A percentile compares a stretch with the other conserved stretches of the same genome.
These are phyloP conservation scores for Solanum pimpinellifolium DNA, from an alignment of 257 asterid species.

Conservation along the genomic window DNA sequence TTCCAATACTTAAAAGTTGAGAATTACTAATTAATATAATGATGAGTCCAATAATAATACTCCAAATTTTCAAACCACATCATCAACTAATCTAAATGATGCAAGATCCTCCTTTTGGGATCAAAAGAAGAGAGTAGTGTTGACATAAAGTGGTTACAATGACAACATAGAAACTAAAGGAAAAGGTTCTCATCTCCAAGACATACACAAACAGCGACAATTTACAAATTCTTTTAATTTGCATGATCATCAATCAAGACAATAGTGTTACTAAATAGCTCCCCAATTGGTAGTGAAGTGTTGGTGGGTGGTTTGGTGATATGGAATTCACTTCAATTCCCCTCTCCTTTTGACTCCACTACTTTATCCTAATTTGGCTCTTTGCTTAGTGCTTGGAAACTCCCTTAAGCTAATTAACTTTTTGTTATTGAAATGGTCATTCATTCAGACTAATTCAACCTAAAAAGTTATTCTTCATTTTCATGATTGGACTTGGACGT, in stretches of 20 bases:
- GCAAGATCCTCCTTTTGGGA: background rate
- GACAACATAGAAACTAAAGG: background rate
- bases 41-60: background rate
- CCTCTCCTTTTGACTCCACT: background rate
- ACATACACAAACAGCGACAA: background rate
- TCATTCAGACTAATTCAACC: background rate
- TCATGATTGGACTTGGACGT: background rate
- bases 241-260: background rate
- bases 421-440: background rate
- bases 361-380: background rate
- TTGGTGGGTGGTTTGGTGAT: slow-evolving; percentile 33
- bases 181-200: background rate
- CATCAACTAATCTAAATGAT: background rate
- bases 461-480: too few relatives aligned
- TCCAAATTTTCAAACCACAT: background rate
- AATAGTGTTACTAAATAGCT: background rate
- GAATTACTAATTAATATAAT: background rate
- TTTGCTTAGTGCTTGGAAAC: background rate
- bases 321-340: slow-evolving; percentile 30
- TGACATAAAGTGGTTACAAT: background rate
- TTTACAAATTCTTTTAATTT: background rate
- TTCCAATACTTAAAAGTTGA: background rate
- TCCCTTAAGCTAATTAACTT: background rate
- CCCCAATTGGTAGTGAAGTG: background rate
- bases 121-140: background rate